Evolutionary conservation across 129 eudicot genomes (phyloP).

Genomic region (Chrysanthemum makinoi): DNA sequence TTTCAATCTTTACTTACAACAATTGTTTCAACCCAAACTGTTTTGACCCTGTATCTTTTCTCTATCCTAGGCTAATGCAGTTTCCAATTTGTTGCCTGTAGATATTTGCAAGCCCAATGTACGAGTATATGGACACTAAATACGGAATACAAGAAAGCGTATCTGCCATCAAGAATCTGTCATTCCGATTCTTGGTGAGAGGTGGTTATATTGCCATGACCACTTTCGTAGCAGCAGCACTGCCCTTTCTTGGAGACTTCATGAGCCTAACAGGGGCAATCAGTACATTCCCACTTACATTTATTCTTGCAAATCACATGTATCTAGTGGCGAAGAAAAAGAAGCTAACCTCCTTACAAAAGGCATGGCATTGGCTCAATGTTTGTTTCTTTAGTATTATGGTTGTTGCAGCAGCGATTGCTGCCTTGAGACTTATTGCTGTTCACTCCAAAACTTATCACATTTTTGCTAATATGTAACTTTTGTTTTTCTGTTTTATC

Average conservation of each 20-base stretch:
- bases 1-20: too few species aligned
- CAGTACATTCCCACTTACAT: conserved; percentile 91
- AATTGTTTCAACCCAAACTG: not conserved
- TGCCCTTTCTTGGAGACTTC: conserved; percentile 95
- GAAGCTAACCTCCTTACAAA: conserved; percentile 37
- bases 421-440: conserved; percentile 79
- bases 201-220: conserved; percentile 67
- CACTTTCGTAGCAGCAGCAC: conserved; percentile 64
- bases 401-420: conserved; percentile 66
- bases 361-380: conserved; percentile 86
- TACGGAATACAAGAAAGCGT: conserved; percentile 67
- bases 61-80: not conserved
- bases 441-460: conserved; percentile 63
- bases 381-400: conserved; percentile 56
- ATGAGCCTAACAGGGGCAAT: conserved; percentile 95
- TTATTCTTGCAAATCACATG: conserved; percentile 98
- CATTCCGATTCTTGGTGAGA: conserved; percentile 60
- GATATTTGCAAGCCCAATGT: conserved; percentile 98
- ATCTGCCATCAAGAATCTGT: conserved; percentile 47
- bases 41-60: not conserved
- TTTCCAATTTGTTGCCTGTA: conserved; percentile 25
- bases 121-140: conserved; percentile 85
- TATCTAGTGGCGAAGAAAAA: conserved; percentile 63
- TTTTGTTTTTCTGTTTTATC: not conserved
- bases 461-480: conserved; percentile 73